Percentiles rank a stretch among this genome's conserved stretches.
Conservation (phyloP, 2,329 filamentous ascomycete species). For the Colletotrichum gigasporum region DNA sequence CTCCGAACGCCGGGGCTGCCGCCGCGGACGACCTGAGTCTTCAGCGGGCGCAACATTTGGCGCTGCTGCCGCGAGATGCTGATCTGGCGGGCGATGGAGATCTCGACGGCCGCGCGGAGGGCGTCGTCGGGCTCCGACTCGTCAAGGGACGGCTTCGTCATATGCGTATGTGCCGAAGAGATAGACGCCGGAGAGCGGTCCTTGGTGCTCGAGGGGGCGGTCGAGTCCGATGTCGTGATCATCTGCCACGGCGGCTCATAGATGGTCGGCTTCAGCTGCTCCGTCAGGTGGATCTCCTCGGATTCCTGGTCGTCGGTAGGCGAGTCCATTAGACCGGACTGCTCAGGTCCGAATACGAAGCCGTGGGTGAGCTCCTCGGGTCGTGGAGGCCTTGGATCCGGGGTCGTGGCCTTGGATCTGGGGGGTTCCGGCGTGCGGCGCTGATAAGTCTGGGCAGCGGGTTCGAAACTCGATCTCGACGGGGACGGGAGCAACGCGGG, state of each 20-base stretch:
- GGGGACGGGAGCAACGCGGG: slow-evolving; percentile 60
- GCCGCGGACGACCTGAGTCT: slow-evolving; percentile 40
- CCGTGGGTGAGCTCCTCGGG: slow-evolving; percentile 12
- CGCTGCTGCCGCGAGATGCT: slow-evolving; percentile 71
- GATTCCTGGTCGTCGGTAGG: slow-evolving; percentile 42
- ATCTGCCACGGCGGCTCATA: slow-evolving; percentile 59
- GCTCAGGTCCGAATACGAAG: slow-evolving; percentile 43
- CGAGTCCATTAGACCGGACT: slow-evolving; percentile 52
- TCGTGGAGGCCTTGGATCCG: not conserved
- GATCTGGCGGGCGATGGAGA: slow-evolving; percentile 75
- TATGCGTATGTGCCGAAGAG: slow-evolving; percentile 44
- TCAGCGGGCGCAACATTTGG: slow-evolving; percentile 65
- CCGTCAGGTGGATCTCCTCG: slow-evolving; percentile 37
- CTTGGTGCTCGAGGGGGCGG: slow-evolving; percentile 36
- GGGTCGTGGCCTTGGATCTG: slow-evolving; percentile 2
- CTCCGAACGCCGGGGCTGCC: slow-evolving; percentile 23
- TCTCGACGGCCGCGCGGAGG: slow-evolving; percentile 66
- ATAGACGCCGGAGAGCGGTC: slow-evolving; percentile 44
- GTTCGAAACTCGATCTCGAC: slow-evolving; percentile 44
- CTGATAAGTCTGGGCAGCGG: not conserved
- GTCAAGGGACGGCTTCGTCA: slow-evolving; percentile 47
- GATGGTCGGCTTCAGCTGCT: slow-evolving; percentile 46
- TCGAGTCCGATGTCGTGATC: slow-evolving; percentile 47
- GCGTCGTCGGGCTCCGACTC: slow-evolving; percentile 48
- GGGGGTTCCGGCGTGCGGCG: not conserved